Conservation (phyloP, 2,329 filamentous ascomycete genomes). For the Lecanoromycetidae sp. region DNA sequence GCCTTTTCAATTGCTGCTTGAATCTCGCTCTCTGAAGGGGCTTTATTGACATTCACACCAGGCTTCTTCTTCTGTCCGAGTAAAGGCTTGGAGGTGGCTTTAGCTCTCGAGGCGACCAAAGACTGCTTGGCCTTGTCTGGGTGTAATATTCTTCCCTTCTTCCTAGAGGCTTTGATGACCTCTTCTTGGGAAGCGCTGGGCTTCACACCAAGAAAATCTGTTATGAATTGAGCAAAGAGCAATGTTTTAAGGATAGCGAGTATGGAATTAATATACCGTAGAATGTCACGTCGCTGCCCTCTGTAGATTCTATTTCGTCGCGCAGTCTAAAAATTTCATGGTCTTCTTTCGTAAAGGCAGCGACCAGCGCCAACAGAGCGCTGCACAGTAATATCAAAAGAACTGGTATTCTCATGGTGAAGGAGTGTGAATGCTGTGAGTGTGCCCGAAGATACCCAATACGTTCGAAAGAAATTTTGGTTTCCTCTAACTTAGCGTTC, state of each 20-base stretch:
- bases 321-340: constrained; percentile 94
- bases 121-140: constrained; percentile 90
- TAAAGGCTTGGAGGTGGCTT: constrained; percentile 42
- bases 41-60: constrained; percentile 55
- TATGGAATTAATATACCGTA: constrained; percentile 48
- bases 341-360: constrained; percentile 85
- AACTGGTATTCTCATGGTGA: constrained; percentile 8
- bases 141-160: constrained; percentile 70
- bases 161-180: constrained; percentile 87
- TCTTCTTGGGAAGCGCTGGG: constrained; percentile 68
- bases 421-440: background rate
- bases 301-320: constrained; percentile 66
- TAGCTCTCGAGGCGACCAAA: constrained; percentile 58
- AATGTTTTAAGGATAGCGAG: background rate
- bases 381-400: constrained; percentile 50
- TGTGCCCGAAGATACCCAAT: constrained; percentile 4
- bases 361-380: constrained; percentile 52
- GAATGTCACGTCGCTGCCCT: constrained; percentile 73
- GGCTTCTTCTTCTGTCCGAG: constrained; percentile 43
- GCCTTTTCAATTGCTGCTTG: constrained; percentile 69
- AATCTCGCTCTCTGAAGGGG: constrained; percentile 62
- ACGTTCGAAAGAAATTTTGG: background rate
- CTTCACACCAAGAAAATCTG: constrained; percentile 68
- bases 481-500: background rate
- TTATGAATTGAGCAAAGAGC: constrained; percentile 1